Percentiles rank a stretch among this genome's conserved stretches.
phyloP scores from a whole-genome alignment of 2,329 filamentous ascomycete genomes.

The Penicillium crustosum region DNA sequence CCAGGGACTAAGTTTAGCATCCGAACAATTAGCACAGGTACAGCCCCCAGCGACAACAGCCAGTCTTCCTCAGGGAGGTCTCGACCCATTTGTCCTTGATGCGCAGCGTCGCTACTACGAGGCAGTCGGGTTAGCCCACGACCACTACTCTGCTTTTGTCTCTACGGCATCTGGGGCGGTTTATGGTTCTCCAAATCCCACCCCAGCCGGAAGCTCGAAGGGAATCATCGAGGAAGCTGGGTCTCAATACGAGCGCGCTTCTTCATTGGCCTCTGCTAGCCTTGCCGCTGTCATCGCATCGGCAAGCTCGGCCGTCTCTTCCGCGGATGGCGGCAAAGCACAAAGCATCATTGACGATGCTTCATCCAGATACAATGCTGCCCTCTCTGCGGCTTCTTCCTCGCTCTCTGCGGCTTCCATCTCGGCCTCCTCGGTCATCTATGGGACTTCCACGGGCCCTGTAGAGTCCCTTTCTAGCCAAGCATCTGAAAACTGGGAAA shows the following conservation, averaged over 20 bases:
- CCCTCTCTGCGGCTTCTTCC: conserved; percentile 46
- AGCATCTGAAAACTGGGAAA: conserved; percentile 64
- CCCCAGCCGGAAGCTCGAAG: conserved; percentile 32
- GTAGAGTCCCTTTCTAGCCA: conserved; percentile 53
- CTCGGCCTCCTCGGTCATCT: conserved; percentile 46
- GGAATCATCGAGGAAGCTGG: conserved; percentile 38
- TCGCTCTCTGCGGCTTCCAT: conserved; percentile 41
- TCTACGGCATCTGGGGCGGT: conserved; percentile 69
- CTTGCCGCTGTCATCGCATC: conserved; percentile 43
- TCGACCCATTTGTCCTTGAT: conserved; percentile 58
- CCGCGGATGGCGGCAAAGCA: conserved; percentile 36
- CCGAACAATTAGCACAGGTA: conserved; percentile 68
- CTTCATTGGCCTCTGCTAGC: conserved; percentile 42
- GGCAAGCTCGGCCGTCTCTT: conserved; percentile 39
- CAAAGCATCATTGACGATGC: conserved; percentile 45
- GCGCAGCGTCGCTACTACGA: conserved; percentile 72
- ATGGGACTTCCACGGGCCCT: conserved; percentile 46
- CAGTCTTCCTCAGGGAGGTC: conserved; percentile 52
- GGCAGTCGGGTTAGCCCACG: conserved; percentile 74
- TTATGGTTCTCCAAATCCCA: conserved; percentile 60
- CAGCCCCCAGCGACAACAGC: conserved; percentile 65
- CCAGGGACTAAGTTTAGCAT: conserved; percentile 69
- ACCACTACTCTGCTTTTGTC: conserved; percentile 73
- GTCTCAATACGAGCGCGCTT: conserved; percentile 38
- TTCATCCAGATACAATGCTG: conserved; percentile 46